A percentile compares a stretch with the other conserved stretches of the same genome.
These are phyloP conservation scores for Elsinoe fawcettii DNA, from an alignment of 2,329 filamentous ascomycete genomes.

Conservation along the genomic window DNA sequence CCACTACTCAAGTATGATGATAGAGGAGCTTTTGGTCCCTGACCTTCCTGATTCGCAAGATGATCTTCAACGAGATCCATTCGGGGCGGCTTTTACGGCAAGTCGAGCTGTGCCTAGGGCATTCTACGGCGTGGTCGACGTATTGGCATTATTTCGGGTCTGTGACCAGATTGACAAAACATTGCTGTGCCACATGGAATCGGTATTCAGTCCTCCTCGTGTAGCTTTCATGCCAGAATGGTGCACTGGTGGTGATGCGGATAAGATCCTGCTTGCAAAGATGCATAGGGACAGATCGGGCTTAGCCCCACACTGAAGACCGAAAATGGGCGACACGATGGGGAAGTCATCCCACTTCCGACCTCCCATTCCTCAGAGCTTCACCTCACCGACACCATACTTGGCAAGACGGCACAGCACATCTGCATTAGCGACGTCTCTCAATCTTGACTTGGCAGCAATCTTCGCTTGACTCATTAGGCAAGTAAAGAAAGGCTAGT, in stretches of 20 bases:
- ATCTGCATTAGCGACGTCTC: background rate
- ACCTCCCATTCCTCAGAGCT: slow-evolving; percentile 5
- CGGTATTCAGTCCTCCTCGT: too few species aligned
- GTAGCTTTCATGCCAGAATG: background rate
- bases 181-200: background rate
- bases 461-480: background rate
- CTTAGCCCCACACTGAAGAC: background rate
- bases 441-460: background rate
- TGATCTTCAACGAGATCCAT: slow-evolving; percentile 10
- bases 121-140: background rate
- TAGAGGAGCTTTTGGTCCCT: slow-evolving; percentile 1
- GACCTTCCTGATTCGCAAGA: slow-evolving; percentile 12
- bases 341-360: background rate
- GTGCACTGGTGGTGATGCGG: background rate
- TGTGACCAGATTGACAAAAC: background rate
- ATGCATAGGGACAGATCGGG: background rate
- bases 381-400: slow-evolving; percentile 2
- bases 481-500: background rate
- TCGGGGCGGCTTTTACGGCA: slow-evolving; percentile 5
- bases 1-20: background rate
- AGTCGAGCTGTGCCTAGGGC: background rate
- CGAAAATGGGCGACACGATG: background rate
- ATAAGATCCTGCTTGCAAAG: background rate
- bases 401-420: slow-evolving; percentile 11
- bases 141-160: background rate